phyloP scores from a whole-genome alignment of 345 rosid species.

The Streptanthus diversifolius region DNA sequence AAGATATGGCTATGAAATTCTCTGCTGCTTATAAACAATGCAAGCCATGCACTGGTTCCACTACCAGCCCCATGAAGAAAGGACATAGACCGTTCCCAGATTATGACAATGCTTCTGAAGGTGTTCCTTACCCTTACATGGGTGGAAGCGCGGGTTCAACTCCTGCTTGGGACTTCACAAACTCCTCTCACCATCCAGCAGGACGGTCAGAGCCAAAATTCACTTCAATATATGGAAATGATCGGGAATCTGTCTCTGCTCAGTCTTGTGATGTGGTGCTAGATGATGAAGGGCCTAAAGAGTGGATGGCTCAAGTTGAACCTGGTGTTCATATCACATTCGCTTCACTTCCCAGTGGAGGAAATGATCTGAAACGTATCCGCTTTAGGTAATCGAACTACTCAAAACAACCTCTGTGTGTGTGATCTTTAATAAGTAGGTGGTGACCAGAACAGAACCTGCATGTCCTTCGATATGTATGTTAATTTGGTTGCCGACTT shows the following conservation, averaged over 20 bases:
- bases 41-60: conserved; percentile 79
- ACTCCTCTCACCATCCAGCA: conserved; percentile 38
- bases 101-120: conserved; percentile 72
- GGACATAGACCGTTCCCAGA: conserved; percentile 62
- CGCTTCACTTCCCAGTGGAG: conserved; percentile 82
- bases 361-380: conserved; percentile 90
- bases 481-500: too few species aligned
- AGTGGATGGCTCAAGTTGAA: conserved; percentile 99
- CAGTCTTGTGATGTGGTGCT: conserved; percentile 66
- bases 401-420: neutral
- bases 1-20: conserved; percentile 85
- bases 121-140: conserved; percentile 65
- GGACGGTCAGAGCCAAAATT: conserved; percentile 52
- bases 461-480: neutral
- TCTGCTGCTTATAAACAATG: conserved; percentile 82
- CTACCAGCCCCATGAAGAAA: conserved; percentile 63
- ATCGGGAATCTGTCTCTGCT: conserved; percentile 53
- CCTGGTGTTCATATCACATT: conserved; percentile 98
- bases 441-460: neutral
- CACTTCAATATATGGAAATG: conserved; percentile 41
- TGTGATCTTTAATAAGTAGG: neutral
- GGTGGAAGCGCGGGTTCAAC: conserved; percentile 83
- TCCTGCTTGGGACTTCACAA: conserved; percentile 92
- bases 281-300: conserved; percentile 83
- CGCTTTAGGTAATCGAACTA: conserved; percentile 66